Conservation (phyloP, 176 grass and related monocot species). For the Cymbopogon citratus region DNA sequence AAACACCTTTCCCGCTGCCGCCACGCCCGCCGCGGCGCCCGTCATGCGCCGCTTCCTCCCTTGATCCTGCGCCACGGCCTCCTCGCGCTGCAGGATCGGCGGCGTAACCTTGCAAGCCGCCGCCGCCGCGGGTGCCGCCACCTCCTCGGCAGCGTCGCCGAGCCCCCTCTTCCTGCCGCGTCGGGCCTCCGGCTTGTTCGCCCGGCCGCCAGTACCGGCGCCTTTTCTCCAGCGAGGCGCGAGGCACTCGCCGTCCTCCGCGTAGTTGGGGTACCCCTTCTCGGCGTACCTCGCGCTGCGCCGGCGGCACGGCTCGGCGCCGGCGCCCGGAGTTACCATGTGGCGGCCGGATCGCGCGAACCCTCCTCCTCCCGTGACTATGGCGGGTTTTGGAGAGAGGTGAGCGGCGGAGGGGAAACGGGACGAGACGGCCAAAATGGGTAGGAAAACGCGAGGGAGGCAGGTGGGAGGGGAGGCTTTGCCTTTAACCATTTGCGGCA, state of each 20-base stretch:
- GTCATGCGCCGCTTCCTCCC: slow-evolving; percentile 14
- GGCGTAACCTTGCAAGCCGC: slow-evolving; percentile 6
- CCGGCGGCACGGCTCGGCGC: slow-evolving; percentile 1
- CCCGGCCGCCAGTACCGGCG: neutral
- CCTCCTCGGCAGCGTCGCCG: neutral
- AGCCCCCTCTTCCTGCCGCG: slow-evolving; percentile 17
- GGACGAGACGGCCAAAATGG: neutral
- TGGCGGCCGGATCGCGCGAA: neutral
- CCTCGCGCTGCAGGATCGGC: slow-evolving; percentile 20
- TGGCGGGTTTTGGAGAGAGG: slow-evolving; percentile 18
- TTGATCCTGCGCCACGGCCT: slow-evolving; percentile 19
- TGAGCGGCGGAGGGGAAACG: neutral
- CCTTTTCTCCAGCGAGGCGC: neutral
- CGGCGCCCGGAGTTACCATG: neutral
- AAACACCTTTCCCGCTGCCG: slow-evolving; percentile 26
- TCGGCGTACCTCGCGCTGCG: slow-evolving; percentile 16
- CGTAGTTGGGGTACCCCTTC: slow-evolving; percentile 12
- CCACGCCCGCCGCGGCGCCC: neutral
- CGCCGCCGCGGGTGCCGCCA: neutral
- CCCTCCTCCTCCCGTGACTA: neutral
- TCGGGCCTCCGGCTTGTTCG: slow-evolving; percentile 19
- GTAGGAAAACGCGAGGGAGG: neutral
- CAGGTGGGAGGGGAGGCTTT: neutral
- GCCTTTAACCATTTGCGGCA: slow-evolving; percentile 3
- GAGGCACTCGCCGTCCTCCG: neutral